These are phyloP conservation scores for Leishmania tarentolae DNA, from an alignment of 208 protist genomes.

Conservation along the genomic window DNA sequence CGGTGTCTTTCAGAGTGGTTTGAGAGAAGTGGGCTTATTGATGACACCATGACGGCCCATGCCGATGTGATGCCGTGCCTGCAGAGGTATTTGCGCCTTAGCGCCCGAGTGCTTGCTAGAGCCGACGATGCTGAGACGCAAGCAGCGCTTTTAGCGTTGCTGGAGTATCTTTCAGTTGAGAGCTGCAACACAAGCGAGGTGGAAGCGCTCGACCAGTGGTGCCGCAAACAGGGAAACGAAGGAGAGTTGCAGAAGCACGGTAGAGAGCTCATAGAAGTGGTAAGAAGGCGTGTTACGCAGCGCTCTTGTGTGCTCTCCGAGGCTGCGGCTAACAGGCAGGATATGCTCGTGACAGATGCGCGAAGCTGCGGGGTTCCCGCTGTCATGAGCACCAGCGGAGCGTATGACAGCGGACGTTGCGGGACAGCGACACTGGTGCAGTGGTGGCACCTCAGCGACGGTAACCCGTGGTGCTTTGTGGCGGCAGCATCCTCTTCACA, in stretches of 20 bases:
- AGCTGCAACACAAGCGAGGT: constrained; percentile 26
- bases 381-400: background rate
- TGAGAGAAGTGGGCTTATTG: background rate
- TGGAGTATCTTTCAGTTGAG: constrained; percentile 12
- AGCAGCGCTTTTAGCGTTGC: background rate
- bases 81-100: constrained; percentile 13
- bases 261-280: background rate
- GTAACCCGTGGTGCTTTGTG: constrained; percentile 22
- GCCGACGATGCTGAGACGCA: background rate
- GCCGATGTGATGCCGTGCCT: background rate
- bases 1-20: background rate
- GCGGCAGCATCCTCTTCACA: background rate
- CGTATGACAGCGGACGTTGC: background rate
- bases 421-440: constrained; percentile 10
- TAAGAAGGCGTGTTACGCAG: constrained; percentile 9
- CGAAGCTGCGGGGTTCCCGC: background rate
- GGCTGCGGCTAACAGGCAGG: constrained; percentile 3
- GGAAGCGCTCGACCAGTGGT: constrained; percentile 20
- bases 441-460: constrained; percentile 27
- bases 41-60: background rate
- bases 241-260: background rate
- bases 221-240: background rate
- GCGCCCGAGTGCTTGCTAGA: background rate
- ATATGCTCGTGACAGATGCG: background rate
- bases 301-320: constrained; percentile 2